Evolutionary conservation across 345 rosid genomes (phyloP).

Genomic region (Citropsis articulata): DNA sequence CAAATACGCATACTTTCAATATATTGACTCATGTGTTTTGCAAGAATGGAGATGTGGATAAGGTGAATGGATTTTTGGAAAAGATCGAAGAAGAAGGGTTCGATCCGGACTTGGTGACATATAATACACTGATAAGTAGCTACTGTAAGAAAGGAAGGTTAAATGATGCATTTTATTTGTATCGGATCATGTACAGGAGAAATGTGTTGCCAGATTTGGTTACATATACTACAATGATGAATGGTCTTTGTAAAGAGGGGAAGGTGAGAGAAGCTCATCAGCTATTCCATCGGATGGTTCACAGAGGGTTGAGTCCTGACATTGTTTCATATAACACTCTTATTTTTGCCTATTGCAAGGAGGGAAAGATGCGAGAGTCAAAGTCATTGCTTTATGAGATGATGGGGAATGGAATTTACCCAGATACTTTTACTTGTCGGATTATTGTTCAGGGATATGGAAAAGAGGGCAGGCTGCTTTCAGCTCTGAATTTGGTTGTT

Average conservation of each 20-base stretch:
- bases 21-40: conserved; percentile 75
- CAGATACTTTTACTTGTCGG: conserved; percentile 57
- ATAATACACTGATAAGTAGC: conserved; percentile 73
- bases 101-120: conserved; percentile 84
- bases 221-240: conserved; percentile 67
- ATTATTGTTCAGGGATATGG: conserved; percentile 56
- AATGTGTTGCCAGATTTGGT: conserved; percentile 74
- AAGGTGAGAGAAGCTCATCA: conserved; percentile 79
- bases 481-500: conserved; percentile 73
- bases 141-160: conserved; percentile 70
- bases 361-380: conserved; percentile 60
- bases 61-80: conserved; percentile 75
- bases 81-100: conserved; percentile 97
- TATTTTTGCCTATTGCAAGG: conserved; percentile 67
- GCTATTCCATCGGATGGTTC: conserved; percentile 66
- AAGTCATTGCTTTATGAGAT: conserved; percentile 58
- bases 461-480: conserved; percentile 50
- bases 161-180: conserved; percentile 75
- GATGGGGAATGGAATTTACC: conserved; percentile 59
- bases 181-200: conserved; percentile 70
- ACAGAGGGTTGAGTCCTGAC: conserved; percentile 66
- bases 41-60: conserved; percentile 35
- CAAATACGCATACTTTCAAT: conserved; percentile 72
- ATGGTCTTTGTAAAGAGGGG: conserved; percentile 81
- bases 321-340: conserved; percentile 68